Conservation (phyloP, 768 basidiomycete genomes). For the Boletus subparvulus region DNA sequence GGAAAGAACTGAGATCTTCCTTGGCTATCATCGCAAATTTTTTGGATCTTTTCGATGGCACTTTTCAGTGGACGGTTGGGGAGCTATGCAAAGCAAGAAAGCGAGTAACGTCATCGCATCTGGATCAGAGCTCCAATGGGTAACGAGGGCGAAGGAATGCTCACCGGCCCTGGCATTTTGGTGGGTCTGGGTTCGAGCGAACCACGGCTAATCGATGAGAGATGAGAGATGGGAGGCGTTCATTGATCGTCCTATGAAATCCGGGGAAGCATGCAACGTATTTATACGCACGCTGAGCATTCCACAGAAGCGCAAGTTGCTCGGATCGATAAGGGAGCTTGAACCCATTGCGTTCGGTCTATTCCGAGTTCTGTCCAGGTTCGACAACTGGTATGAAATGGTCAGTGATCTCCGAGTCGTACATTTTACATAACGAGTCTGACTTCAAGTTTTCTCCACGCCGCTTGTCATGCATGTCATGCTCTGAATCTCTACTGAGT, state of each 20-base stretch:
- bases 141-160: not conserved
- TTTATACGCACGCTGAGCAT: not conserved
- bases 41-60: not conserved
- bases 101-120: not conserved
- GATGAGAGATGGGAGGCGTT: not conserved
- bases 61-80: not conserved
- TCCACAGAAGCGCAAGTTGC: not conserved
- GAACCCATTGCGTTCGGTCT: not conserved
- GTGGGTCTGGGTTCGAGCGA: not conserved
- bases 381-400: too few relatives aligned
- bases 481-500: too few relatives aligned
- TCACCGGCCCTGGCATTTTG: not conserved
- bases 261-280: not conserved
- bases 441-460: too few relatives aligned
- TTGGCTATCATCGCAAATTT: slow-evolving; percentile 1
- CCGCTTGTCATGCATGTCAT: too few relatives aligned
- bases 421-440: too few relatives aligned
- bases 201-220: not conserved
- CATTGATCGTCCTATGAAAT: not conserved
- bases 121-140: not conserved
- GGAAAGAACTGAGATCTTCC: slow-evolving; percentile 12
- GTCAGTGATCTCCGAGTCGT: too few relatives aligned
- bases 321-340: not conserved
- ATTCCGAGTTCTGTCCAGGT: too few relatives aligned
- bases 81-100: not conserved